Base-by-base conservation (phyloP, 2,329 filamentous ascomycete species). In the Aspergillus amoenus region DNA sequence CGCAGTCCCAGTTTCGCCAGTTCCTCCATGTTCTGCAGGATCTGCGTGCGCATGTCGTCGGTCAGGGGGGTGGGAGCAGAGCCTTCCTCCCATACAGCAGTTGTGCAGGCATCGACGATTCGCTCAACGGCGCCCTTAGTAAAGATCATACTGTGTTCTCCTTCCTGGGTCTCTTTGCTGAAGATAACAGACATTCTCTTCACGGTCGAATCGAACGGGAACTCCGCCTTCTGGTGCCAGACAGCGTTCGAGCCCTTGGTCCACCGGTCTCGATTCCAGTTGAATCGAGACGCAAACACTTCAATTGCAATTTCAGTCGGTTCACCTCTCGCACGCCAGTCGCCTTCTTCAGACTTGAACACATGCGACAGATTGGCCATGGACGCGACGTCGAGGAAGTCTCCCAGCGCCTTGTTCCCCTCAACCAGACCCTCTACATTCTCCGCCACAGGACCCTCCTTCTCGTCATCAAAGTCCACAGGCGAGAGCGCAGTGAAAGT, bases 161-260 rank as follows among this genome's bases (percentile, higher is more conserved):
- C 37, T 9, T 55, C 48, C 3, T n/a, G 30, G 11, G 52, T 52
- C 11, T 64, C 52, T 7, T 62, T 59, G 1, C 62, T 67, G n/a
- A 88, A 88, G 52, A 90, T 85, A 37, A 89, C 87, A 0, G 87
- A 88, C 88, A 91, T 91, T 65, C 87, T 88, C 77, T 91, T 91
- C 60, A 90, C 82, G 56, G 84, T 84, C 0, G 87, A 90, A 67
- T 91, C 88, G 61, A 91, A 91, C 0, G 87, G 88, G 57, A 88
- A 89, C 64, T 91, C 88, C 2, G 85, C 84, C 21, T 86, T 74
- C 62, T 88, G 79, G 21, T 75, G 76, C 84, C 84, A 88, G 21
- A 76, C 65, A 0, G 82, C 75, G 3, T 73, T 74, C 1, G 82
- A 76, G 3, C 80, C 82, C 11, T 77, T 75, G 0, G 79, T 81